These are phyloP conservation scores for Cucumis hystrix DNA, from an alignment of 306 rosid species.

Conservation along the genomic window DNA sequence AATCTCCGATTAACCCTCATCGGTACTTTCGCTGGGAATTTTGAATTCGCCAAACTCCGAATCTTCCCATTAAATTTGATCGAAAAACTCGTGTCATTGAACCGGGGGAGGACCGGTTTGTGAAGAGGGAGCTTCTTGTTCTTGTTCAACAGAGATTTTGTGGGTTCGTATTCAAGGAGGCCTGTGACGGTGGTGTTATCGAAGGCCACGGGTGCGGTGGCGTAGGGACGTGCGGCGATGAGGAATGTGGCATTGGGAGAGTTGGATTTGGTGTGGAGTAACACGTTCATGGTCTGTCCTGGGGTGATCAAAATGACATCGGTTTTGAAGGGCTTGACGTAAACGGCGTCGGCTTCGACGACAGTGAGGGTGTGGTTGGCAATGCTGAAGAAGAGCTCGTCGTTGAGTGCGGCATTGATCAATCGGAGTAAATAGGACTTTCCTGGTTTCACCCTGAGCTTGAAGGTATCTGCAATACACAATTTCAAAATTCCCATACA, in stretches of 20 bases:
- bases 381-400: constrained; percentile 61
- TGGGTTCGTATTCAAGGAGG: constrained; percentile 34
- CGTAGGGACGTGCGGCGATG: constrained; percentile 50
- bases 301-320: constrained; percentile 47
- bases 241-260: constrained; percentile 35
- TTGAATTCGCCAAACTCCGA: constrained; percentile 34
- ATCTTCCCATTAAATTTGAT: constrained; percentile 26
- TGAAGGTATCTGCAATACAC: background rate
- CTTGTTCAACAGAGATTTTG: constrained; percentile 8
- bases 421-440: background rate
- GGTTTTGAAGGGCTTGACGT: constrained; percentile 45
- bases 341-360: constrained; percentile 60
- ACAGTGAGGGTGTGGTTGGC: constrained; percentile 59
- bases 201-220: constrained; percentile 46
- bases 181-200: constrained; percentile 61
- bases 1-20: constrained; percentile 28
- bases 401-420: background rate
- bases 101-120: constrained; percentile 21
- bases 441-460: constrained; percentile 8
- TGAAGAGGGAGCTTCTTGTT: background rate
- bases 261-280: constrained; percentile 37
- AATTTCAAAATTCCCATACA: constrained; percentile 3
- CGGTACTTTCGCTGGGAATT: constrained; percentile 54
- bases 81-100: constrained; percentile 51
- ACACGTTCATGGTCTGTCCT: constrained; percentile 55